Conservation (phyloP, 805 yeast genomes). For the Yueomyces sinensis region DNA sequence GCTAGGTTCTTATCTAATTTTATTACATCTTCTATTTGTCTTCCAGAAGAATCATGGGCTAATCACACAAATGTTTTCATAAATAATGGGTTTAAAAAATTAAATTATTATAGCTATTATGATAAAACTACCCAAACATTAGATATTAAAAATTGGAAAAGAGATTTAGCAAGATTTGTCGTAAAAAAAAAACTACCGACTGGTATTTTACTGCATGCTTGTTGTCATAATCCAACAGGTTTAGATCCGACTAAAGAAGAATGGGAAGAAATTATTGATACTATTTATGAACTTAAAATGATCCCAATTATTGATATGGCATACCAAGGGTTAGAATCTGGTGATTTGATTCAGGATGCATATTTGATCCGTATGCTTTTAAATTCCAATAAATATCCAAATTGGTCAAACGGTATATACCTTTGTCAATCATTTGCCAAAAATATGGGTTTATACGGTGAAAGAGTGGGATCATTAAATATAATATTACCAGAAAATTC, state of each 20-base stretch:
- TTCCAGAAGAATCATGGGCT: conserved; percentile 92
- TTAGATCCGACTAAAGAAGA: conserved; percentile 75
- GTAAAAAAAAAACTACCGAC: conserved; percentile 31
- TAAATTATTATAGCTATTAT: conserved; percentile 60
- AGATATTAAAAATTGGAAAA: conserved; percentile 41
- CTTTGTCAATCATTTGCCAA: conserved; percentile 89
- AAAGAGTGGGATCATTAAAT: conserved; percentile 73
- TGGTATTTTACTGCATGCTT: conserved; percentile 68
- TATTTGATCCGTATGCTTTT: conserved; percentile 32
- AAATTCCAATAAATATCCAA: conserved; percentile 8
- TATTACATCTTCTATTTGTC: conserved; percentile 34
- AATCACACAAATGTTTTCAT: conserved; percentile 74
- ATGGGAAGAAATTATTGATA: conserved; percentile 65
- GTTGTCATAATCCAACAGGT: conserved; percentile 97
- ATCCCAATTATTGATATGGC: conserved; percentile 88
- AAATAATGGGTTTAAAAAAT: conserved; percentile 48
- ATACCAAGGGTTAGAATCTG: conserved; percentile 90
- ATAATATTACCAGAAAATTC: conserved; percentile 33
- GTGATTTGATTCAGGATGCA: conserved; percentile 64
- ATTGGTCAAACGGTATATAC: conserved; percentile 37
- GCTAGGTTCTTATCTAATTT: conserved; percentile 58
- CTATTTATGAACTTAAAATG: conserved; percentile 42
- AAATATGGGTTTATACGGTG: conserved; percentile 92
- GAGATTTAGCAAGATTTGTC: conserved; percentile 31
- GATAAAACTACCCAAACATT: conserved; percentile 19